These are phyloP conservation scores for Pholiota conissans DNA, from an alignment of 768 basidiomycete species.

Conservation along the genomic window DNA sequence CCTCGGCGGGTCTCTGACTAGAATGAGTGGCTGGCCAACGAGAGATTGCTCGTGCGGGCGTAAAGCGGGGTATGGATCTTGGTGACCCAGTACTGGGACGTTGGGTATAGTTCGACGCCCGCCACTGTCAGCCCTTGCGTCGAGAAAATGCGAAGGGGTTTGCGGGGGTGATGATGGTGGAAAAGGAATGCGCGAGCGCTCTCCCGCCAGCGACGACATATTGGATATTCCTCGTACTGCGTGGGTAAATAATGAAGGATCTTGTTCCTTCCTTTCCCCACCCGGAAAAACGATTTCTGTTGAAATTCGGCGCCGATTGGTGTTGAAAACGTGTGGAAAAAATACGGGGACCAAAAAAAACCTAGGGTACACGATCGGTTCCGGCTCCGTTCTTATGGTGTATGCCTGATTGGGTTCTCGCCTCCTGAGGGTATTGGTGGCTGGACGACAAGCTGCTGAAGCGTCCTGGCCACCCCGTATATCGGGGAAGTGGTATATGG, in stretches of 20 bases:
- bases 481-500: too few relatives aligned
- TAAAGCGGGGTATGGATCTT: neutral
- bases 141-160: neutral
- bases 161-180: neutral
- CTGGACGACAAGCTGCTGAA: too few relatives aligned
- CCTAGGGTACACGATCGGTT: conserved; percentile 14
- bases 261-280: neutral
- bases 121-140: neutral
- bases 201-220: neutral
- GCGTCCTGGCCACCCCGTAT: too few relatives aligned
- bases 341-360: conserved; percentile 18
- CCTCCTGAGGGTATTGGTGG: neutral
- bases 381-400: conserved; percentile 4
- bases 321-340: conserved; percentile 10
- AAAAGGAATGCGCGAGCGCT: conserved; percentile 1
- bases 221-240: conserved; percentile 3
- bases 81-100: neutral
- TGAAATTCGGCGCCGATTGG: conserved; percentile 8
- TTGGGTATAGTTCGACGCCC: neutral
- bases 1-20: conserved; percentile 32
- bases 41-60: neutral
- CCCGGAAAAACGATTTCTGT: conserved; percentile 2
- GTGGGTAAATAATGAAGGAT: conserved; percentile 7
- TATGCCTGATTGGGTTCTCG: neutral
- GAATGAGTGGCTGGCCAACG: conserved; percentile 4